Evolutionary conservation across 2,329 filamentous ascomycete genomes (phyloP).

Genomic region (Fusarium sublunatum): DNA sequence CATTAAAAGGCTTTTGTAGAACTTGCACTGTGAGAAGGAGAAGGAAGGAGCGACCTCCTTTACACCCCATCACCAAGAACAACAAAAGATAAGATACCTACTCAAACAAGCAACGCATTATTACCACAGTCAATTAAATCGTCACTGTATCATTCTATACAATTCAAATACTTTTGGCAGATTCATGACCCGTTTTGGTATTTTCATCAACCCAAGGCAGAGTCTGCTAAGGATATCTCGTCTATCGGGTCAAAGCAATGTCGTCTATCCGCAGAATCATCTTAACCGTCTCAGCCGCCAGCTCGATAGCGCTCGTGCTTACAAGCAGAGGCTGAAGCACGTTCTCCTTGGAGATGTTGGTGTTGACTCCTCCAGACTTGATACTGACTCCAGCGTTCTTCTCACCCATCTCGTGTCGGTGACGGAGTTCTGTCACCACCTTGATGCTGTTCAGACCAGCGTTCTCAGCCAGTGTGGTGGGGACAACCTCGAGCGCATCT

Average conservation of each 20-base stretch:
- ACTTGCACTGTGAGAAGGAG: background rate
- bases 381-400: slow-evolving; percentile 97
- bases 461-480: slow-evolving; percentile 96
- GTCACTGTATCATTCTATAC: slow-evolving; percentile 22
- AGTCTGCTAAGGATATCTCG: slow-evolving; percentile 47
- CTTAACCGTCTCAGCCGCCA: slow-evolving; percentile 98
- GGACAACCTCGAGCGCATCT: slow-evolving; percentile 96
- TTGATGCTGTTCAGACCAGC: slow-evolving; percentile 98
- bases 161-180: slow-evolving; percentile 39
- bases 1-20: background rate
- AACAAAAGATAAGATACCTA: background rate
- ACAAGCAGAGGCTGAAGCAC: slow-evolving; percentile 96
- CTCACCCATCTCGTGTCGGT: slow-evolving; percentile 94
- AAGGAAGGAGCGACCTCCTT: slow-evolving; percentile 20
- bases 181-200: slow-evolving; percentile 48
- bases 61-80: background rate
- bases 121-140: slow-evolving; percentile 16
- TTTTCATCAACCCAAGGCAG: slow-evolving; percentile 52
- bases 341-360: slow-evolving; percentile 96
- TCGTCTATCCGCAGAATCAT: slow-evolving; percentile 81
- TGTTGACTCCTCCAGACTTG: slow-evolving; percentile 96
- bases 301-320: slow-evolving; percentile 95
- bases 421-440: slow-evolving; percentile 94
- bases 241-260: slow-evolving; percentile 71
- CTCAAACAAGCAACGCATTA: background rate